These are phyloP conservation scores for Kwoniella shivajii DNA, from an alignment of 1,284 basidiomycete genomes.

Conservation along the genomic window DNA sequence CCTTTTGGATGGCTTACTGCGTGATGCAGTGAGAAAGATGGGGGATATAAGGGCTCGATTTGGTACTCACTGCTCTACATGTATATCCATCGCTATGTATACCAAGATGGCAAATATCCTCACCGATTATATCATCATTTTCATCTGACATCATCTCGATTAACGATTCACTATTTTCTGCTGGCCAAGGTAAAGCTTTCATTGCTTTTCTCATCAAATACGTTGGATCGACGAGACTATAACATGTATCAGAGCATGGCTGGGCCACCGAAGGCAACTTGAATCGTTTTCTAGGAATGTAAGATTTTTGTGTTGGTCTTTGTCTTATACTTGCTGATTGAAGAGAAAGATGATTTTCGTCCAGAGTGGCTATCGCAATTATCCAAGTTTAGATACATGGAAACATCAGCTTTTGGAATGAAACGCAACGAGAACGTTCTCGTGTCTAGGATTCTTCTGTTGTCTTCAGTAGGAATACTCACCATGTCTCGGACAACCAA, in stretches of 20 bases:
- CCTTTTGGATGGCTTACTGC: no score
- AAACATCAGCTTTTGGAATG: no score
- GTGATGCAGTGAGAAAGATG: no score
- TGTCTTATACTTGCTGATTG: neutral
- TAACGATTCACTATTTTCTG: neutral
- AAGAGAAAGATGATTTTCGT: slow-evolving; percentile 1
- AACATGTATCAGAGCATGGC: slow-evolving; percentile 2
- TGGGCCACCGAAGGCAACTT: neutral
- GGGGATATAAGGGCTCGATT: neutral
- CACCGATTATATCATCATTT: neutral
- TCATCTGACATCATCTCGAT: neutral
- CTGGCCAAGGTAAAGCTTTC: neutral
- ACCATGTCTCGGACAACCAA: slow-evolving; percentile 17
- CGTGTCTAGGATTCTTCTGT: neutral
- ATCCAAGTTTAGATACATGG: no score
- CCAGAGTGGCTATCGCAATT: neutral
- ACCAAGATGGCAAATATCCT: neutral
- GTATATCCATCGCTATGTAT: neutral
- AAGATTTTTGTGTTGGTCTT: neutral
- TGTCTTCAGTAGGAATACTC: neutral
- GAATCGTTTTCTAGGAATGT: neutral
- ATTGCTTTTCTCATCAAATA: neutral
- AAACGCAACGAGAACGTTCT: neutral
- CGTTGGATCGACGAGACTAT: neutral
- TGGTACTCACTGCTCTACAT: neutral